Evolutionary conservation across 345 rosid genomes (phyloP), one percentile per base, ranked within the genome.

Genomic region (Gossypium arboreum): DNA sequence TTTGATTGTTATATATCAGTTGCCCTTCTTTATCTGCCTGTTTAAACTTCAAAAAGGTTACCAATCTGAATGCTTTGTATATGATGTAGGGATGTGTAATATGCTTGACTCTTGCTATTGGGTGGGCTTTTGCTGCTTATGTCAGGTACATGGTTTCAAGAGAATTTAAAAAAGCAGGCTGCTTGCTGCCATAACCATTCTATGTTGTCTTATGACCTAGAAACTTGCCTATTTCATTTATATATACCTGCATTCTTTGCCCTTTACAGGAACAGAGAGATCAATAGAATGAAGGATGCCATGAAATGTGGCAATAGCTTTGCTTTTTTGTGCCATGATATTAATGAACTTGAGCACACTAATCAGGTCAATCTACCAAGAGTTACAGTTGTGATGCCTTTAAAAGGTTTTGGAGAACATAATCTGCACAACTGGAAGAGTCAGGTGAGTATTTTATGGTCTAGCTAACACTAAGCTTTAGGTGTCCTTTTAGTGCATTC

Each of bases 391-490:
- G 83, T 95, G 60, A 91, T 95, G 99, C 99, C 98, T 77, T 88
- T 95, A 20, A 95, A 95, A 85, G 99, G 98, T 63, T 91, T 91
- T 72, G 97, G 99, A 73, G 99, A 95, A 79, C 98, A 93, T 80
- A 95, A 95, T 85, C 81, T 91, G 75, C 96, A 85, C 79, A 95
- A 95, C 4, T 95, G 99, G 99, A 93, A 86, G 81, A 93, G 93
- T 84, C 98, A 95, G 94, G 99, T 93, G 39, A 81, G 85, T 43
- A 39, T 63, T 72, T 78, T 51, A 44, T 72, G 9, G 27, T 78
- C 39, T 68, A 17, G 52, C 47, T 52, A 68, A 50, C 68, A 56
- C 69, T 62, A 22, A 15, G 15, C 58, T 43, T 64, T 44, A 64
- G 56, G 17, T 58, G 44, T 55, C 56, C 51, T 70, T 25, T 51